phyloP scores from a whole-genome alignment of 2,329 filamentous ascomycete species.

The Eutypa lata region DNA sequence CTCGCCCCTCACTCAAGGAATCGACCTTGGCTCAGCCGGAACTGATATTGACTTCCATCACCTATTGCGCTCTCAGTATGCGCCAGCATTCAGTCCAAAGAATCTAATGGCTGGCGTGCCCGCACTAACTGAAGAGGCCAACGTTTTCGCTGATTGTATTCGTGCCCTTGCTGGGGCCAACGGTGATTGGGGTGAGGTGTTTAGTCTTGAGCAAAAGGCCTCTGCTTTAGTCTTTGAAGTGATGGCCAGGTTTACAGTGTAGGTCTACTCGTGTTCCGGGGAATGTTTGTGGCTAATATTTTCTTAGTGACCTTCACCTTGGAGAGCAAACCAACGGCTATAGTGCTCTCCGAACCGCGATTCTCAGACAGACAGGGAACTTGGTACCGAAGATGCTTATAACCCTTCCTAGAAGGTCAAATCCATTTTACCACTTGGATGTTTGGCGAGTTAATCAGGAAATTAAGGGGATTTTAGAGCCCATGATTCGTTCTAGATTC shows the following conservation, averaged over 20 bases:
- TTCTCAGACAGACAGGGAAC: not conserved
- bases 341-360: not conserved
- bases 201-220: not conserved
- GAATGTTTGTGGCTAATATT: not conserved
- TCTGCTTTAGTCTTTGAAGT: not conserved
- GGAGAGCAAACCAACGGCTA: not conserved
- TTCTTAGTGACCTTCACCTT: not conserved
- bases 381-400: not conserved
- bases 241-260: not conserved
- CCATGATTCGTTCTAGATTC: not conserved
- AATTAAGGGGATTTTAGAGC: not conserved
- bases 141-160: not conserved
- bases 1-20: not conserved
- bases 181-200: not conserved
- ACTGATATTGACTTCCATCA: not conserved
- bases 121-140: not conserved
- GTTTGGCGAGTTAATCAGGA: not conserved
- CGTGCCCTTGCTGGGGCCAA: not conserved
- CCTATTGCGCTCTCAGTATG: not conserved
- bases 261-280: not conserved
- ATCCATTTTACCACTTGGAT: not conserved
- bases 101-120: not conserved
- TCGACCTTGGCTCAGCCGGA: not conserved
- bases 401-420: not conserved
- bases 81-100: not conserved